Evolutionary conservation across 2,329 filamentous ascomycete species (phyloP), one percentile per base, ranked within the genome.

Genomic region (Sclerotinia borealis): DNA sequence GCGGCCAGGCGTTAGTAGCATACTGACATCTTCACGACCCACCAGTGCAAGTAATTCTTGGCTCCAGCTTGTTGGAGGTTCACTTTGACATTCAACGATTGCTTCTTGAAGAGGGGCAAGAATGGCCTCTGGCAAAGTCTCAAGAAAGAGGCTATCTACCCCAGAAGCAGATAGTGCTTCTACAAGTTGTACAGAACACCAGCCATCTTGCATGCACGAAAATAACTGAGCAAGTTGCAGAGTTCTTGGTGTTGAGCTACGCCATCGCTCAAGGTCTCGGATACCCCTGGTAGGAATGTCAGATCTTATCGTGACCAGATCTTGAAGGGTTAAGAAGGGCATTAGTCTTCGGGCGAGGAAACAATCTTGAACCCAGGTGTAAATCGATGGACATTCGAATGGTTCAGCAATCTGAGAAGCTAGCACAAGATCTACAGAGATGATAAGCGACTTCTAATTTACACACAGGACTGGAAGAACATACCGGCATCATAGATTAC

Each of bases 111-210:
- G 79, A 0, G 91, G 89, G 2, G 88, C 85, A 61, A 90, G 83
- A n/a, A 97, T 81, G 31, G 91, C 87, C 75, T 96, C 92, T 1
- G 95, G 93, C 1, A 98, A 79, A 0, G 90, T 92, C 67, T 96
- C 91, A 19, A 98, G 81, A 55, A 93, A 78, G 29, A 83, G 79
- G 11, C 77, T 76, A 8, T 83, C 86, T 52, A 96, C 85, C 0
- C 88, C 87, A 65, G 87, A 87, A 49, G 85, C 79, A 64, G 88
- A 81, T 77, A 97, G 87, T 29, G 88, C 81, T 72, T 95, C 88
- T 2, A 96, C 88, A 67, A 89, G 84, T 67, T 88, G 83, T 6
- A 83, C 78, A 34, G 82, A 80, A 15, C 81, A 80, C 59, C 79
- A 81, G 17, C 79, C 78, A 10, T 79, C 75, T 19, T 77, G 79